These are phyloP conservation scores for Syzygium jambos DNA, from an alignment of 345 rosid genomes.

Conservation along the genomic window DNA sequence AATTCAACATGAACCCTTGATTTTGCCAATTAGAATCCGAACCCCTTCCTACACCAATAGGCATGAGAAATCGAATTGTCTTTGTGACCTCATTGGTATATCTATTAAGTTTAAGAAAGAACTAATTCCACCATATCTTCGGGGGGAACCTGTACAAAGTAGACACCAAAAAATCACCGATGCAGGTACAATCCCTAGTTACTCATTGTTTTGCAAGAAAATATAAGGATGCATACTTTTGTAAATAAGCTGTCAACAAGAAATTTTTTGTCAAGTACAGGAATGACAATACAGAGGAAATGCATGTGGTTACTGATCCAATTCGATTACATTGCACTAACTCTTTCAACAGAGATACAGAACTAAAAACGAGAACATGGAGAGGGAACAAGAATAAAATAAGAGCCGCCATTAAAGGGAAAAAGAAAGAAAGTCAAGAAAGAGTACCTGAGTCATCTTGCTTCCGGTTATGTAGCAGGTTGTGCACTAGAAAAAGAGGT, in stretches of 20 bases:
- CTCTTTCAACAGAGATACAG: background rate
- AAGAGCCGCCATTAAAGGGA: background rate
- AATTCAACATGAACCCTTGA: background rate
- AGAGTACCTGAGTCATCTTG: conserved; percentile 46
- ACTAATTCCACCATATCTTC: background rate
- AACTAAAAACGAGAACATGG: background rate
- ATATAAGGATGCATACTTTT: background rate
- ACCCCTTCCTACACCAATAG: background rate
- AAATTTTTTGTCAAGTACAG: background rate
- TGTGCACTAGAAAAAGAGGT: conserved; percentile 59
- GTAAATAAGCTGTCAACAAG: background rate
- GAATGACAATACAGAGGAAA: background rate
- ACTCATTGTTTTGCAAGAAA: background rate
- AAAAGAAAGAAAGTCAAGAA: conserved; percentile 1
- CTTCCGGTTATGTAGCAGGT: conserved; percentile 74
- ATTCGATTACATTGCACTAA: background rate
- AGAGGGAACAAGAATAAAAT: background rate
- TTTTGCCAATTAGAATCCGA: background rate
- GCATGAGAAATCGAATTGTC: background rate
- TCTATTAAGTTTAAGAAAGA: background rate
- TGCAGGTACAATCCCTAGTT: background rate
- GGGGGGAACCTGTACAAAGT: background rate
- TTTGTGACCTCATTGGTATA: background rate
- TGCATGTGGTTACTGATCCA: background rate
- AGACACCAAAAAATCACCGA: background rate